phyloP scores from a whole-genome alignment of 1,284 basidiomycete species.

The Ustilago xerochloae region DNA sequence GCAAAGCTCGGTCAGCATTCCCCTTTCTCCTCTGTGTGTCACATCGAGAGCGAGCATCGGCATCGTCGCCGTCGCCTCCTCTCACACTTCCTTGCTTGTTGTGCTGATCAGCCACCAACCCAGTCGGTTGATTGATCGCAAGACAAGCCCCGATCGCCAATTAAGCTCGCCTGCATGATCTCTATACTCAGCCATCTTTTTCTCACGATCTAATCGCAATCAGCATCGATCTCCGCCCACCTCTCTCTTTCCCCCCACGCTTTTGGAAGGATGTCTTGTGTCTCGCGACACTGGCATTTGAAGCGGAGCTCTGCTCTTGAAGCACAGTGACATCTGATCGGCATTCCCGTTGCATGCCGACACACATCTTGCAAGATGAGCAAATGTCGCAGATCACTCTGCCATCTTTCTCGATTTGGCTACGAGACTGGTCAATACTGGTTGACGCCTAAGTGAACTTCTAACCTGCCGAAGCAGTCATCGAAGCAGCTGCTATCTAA shows the following conservation, averaged over 20 bases:
- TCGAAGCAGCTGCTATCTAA: too few species aligned
- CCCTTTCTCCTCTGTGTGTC: not conserved
- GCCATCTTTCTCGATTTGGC: not conserved
- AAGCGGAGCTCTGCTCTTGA: not conserved
- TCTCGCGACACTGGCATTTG: not conserved
- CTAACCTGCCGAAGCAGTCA: too few species aligned
- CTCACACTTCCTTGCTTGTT: too few species aligned
- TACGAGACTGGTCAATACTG: too few species aligned
- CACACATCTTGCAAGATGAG: not conserved
- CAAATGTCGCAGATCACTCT: not conserved
- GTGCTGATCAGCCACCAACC: not conserved
- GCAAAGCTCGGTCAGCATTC: not conserved
- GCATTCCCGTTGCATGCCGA: not conserved
- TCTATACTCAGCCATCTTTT: too few species aligned
- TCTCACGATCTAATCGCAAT: slow-evolving; percentile 18
- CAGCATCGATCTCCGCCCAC: not conserved
- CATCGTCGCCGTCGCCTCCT: not conserved
- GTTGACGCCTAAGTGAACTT: too few species aligned
- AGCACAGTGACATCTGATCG: not conserved
- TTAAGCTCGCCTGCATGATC: not conserved
- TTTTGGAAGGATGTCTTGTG: not conserved
- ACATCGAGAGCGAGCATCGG: not conserved
- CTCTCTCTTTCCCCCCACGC: not conserved
- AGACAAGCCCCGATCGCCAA: not conserved
- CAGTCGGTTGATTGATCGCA: not conserved